Percentiles rank a stretch among this genome's conserved stretches.
Evolutionary conservation across 2,329 filamentous ascomycete genomes (phyloP).

Genomic region (Colletotrichum viniferum): DNA sequence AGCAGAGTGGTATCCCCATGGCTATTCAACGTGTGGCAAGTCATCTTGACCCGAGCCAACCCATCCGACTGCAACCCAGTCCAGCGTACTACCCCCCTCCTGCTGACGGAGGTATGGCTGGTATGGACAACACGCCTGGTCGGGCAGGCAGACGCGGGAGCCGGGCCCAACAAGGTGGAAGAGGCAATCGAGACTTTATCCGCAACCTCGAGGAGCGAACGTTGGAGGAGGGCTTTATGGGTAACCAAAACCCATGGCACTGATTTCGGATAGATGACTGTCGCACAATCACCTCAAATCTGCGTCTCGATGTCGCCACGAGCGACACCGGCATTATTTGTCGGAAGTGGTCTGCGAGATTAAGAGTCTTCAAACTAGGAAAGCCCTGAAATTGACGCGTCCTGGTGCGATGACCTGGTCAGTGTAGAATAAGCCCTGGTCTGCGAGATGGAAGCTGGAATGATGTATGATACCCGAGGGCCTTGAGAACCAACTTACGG

Average conservation of each 20-base stretch:
- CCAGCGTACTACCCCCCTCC: slow-evolving; percentile 97
- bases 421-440: not conserved
- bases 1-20: slow-evolving; percentile 89
- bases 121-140: slow-evolving; percentile 61
- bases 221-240: slow-evolving; percentile 89
- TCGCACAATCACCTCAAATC: not conserved
- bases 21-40: slow-evolving; percentile 94
- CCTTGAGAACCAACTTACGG: not conserved
- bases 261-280: slow-evolving; percentile 46
- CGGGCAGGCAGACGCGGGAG: slow-evolving; percentile 76
- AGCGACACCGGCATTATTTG: not conserved
- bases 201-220: slow-evolving; percentile 93
- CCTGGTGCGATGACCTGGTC: not conserved
- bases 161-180: slow-evolving; percentile 65
- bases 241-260: slow-evolving; percentile 67
- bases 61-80: slow-evolving; percentile 91
- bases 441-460: not conserved
- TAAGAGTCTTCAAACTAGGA: not conserved
- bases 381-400: not conserved
- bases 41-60: slow-evolving; percentile 92
- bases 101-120: slow-evolving; percentile 73
- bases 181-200: slow-evolving; percentile 85
- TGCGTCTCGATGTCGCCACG: not conserved
- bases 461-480: slow-evolving; percentile 12
- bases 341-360: not conserved